Evolutionary conservation across 306 rosid species (phyloP).

Genomic region (Cucumis hystrix): DNA sequence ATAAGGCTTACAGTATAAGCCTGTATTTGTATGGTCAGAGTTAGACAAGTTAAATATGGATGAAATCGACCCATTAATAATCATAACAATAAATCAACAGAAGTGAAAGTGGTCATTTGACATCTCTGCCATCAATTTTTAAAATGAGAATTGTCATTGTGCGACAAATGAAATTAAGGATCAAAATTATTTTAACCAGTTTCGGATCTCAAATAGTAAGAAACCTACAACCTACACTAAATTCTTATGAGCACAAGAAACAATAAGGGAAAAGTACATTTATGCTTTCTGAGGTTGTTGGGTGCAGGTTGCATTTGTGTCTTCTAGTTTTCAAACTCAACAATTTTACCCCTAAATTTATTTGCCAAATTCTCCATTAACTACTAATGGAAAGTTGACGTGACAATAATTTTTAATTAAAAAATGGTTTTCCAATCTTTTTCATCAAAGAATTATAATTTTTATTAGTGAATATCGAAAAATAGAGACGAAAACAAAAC

Average conservation of each 20-base stretch:
- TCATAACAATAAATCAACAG: background rate
- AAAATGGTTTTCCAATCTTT: no score
- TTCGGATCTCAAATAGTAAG: background rate
- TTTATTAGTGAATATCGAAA: no score
- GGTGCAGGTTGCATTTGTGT: no score
- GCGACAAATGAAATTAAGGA: background rate
- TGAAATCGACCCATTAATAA: background rate
- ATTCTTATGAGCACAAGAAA: background rate
- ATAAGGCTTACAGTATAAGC: background rate
- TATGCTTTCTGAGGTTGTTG: no score
- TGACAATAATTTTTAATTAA: no score
- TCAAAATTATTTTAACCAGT: background rate
- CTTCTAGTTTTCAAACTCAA: no score
- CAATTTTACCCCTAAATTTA: no score
- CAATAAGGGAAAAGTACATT: no score
- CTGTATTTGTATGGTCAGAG: background rate
- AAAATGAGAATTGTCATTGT: background rate
- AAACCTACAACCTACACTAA: background rate
- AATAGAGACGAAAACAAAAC: no score
- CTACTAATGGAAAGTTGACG: no score
- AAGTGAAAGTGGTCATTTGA: background rate
- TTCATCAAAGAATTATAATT: no score
- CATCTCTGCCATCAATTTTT: background rate
- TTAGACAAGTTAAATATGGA: background rate
- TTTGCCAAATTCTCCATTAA: no score